Evolutionary conservation across 2,329 filamentous ascomycete species (phyloP).

Genomic region (Verticillium tricorpus): DNA sequence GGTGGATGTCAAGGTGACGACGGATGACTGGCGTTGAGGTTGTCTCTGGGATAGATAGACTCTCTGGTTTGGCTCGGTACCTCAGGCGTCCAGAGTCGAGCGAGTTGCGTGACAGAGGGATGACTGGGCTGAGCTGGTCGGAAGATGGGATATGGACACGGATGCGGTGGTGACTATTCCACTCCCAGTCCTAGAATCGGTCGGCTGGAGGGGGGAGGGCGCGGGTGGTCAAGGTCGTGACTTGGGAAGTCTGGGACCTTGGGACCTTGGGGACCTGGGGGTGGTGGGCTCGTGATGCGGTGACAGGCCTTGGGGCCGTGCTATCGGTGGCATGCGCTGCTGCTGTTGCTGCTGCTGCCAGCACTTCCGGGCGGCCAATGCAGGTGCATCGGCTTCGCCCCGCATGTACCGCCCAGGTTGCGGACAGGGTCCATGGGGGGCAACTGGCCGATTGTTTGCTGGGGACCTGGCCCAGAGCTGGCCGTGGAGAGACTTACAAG

Average conservation of each 20-base stretch:
- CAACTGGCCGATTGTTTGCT: neutral
- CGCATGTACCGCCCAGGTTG: neutral
- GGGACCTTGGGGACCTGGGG: neutral
- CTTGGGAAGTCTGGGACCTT: neutral
- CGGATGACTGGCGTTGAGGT: neutral
- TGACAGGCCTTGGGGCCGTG: neutral
- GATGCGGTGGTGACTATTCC: neutral
- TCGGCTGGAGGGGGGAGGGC: neutral
- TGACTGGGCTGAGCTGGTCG: neutral
- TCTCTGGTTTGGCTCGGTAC: neutral
- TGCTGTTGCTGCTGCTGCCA: neutral
- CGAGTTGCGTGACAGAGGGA: neutral
- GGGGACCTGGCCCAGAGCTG: neutral
- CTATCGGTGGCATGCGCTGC: neutral
- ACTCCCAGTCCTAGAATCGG: too few species aligned
- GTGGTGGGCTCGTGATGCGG: slow-evolving; percentile 2
- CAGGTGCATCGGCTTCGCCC: slow-evolving; percentile 10
- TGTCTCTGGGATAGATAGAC: neutral
- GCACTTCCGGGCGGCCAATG: slow-evolving; percentile 11
- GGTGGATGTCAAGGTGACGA: neutral
- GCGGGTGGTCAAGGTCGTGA: neutral
- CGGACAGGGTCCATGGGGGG: neutral
- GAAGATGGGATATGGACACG: neutral
- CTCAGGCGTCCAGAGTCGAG: neutral
- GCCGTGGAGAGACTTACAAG: neutral